Evolutionary conservation across 2,329 filamentous ascomycete species (phyloP), one percentile per base, ranked within the genome.

Genomic region (Xenoacremonium recifei): DNA sequence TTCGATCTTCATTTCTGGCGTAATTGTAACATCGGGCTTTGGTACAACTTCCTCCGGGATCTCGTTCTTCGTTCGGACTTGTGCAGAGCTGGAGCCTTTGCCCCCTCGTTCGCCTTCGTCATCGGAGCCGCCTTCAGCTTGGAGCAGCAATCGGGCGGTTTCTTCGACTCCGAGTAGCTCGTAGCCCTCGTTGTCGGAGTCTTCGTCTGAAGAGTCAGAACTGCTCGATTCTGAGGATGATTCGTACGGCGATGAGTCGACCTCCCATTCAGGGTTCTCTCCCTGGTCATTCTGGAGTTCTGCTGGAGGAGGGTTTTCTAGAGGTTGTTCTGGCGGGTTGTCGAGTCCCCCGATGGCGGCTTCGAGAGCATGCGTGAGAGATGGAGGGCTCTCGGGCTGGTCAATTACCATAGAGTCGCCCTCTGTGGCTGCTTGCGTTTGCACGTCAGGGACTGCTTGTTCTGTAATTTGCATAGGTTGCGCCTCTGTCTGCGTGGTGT

Each of bases 41-140:
- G 84, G 82, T 4, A 84, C 68, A 13, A 76, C 65, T 39, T 82
- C 79, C 42, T 88, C 83, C 0, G 69, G 60, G 13, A 79, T 47
- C 63, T 99, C 93, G 63, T 97, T 96, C 61, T 89, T 85, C 1
- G 90, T 96, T 44, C 86, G 82, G 33, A 95, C 67, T 33, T 79
- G 77, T 2, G 67, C 57, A 9, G 61, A 53, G 23, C 58, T 61
- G 25, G 68, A 56, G 7, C 68, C 62, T 37, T 68, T 66, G 32
- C 67, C 70, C 25, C 54, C 61, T 41, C 68, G 70, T 13, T 80
- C 77, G 11, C 77, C 80, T 53, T 90, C 89, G 39, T 91, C 87
- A 41, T 93, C 90, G 2, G 87, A 90, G 2, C 82, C 87, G 21
- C 76, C 83, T 50, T 92, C 90, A 32, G 80, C 86, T 48, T 85